Evolutionary conservation across 1,139 yeast species (phyloP), one percentile per base, ranked within the genome.

Genomic region (Scheffersomyces cryptocercus): DNA sequence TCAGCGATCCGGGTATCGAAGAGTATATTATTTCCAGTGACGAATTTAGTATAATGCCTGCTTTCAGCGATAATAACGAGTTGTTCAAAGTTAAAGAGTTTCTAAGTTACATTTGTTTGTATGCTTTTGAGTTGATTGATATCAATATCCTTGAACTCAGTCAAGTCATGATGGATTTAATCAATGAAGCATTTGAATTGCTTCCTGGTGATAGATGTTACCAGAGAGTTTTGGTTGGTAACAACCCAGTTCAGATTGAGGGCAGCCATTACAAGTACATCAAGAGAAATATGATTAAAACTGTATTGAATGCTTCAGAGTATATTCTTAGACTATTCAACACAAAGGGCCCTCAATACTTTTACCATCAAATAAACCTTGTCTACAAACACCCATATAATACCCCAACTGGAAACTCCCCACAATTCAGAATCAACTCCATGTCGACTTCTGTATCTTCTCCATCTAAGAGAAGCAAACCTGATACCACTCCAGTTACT

Each of bases 1-100:
- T 83, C 43, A 74, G 70, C 49, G 86, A 80, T 54, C 82, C 86
- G 8, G 69, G 75, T 46, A 67, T 82, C 43, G 81, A 78, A 45
- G 85, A 82, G 52, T 83, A 64, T 50, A 56, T 73, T 37, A 50
- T 69, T 10, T 49, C 56, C 31, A 60, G 68, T 32, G 48, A 58
- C 12, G 78, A 73, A 44, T 67, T 68, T 47, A 60, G 59, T 45
- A 56, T 67, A 30, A 39, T 54, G 12, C 49, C 56, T 12, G 34
- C 43, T 3, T 24, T 11, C 14, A 15, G 43, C 12, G 40, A 41
- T 33, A 37, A 38, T 26, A 39, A 43, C 35, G 77, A 73, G 49
- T 59, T 72, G 52, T 67, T 66, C 54, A 65, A 64, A 45, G 57
- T 68, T 44, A 73, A 73, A 49, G 72, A 70, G 49, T 73, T 58